Evolutionary conservation across 495 filamentous ascomycete genomes (phyloP).

Genomic region (Lasiosphaeria miniovina): DNA sequence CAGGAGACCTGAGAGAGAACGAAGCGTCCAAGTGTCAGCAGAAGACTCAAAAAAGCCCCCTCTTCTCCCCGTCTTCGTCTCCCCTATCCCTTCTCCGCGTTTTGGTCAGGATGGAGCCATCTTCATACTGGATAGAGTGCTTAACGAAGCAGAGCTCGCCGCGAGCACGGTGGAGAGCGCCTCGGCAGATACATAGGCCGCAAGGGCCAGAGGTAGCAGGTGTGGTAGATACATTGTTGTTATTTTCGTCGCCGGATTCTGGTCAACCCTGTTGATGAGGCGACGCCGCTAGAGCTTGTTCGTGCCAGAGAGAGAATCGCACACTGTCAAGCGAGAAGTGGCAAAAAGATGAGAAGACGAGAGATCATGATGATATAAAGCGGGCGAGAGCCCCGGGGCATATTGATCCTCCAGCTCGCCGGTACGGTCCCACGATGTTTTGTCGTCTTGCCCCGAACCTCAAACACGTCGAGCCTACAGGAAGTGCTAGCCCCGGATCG

Average conservation of each 20-base stretch:
- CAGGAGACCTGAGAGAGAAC: constrained; percentile 7
- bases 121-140: constrained; percentile 33
- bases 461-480: too few species aligned
- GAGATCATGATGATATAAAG: constrained; percentile 8
- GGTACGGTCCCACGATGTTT: too few species aligned
- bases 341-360: background rate
- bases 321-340: background rate
- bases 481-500: too few species aligned
- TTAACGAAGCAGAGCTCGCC: constrained; percentile 32
- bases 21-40: background rate
- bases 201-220: constrained; percentile 16
- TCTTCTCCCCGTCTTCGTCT: background rate
- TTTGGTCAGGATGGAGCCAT: constrained; percentile 2
- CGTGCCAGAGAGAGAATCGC: too few species aligned
- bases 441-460: too few species aligned
- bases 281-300: too few species aligned
- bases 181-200: constrained; percentile 29
- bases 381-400: too few species aligned
- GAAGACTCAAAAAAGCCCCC: background rate
- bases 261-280: too few species aligned
- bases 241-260: too few species aligned
- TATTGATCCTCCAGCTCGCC: too few species aligned
- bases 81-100: background rate
- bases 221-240: constrained; percentile 19
- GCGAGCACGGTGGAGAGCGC: constrained; percentile 32